Evolutionary conservation across 768 basidiomycete species (phyloP).

Genomic region (Tulasnella sp.): DNA sequence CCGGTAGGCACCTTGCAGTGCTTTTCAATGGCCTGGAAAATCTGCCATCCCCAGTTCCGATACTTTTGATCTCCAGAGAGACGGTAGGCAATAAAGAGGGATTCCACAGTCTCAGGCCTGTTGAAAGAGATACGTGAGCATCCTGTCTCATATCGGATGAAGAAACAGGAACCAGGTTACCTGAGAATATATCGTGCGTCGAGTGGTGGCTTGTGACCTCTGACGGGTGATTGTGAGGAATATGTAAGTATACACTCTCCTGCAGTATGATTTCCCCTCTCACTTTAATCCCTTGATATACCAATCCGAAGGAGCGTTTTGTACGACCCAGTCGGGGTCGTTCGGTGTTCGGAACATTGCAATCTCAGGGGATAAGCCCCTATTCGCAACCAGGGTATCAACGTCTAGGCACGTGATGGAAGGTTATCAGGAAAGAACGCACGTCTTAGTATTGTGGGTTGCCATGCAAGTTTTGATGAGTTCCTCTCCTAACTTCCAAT

Average conservation of each 20-base stretch:
- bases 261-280: background rate
- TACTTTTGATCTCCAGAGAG: slow-evolving; percentile 82
- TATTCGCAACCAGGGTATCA: slow-evolving; percentile 41
- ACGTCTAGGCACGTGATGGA: background rate
- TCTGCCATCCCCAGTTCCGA: slow-evolving; percentile 84
- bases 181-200: slow-evolving; percentile 94
- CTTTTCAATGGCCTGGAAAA: slow-evolving; percentile 86
- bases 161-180: slow-evolving; percentile 43
- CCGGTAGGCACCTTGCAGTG: slow-evolving; percentile 75
- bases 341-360: slow-evolving; percentile 76
- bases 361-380: slow-evolving; percentile 87
- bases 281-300: slow-evolving; percentile 78
- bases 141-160: background rate
- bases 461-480: slow-evolving; percentile 87
- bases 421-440: slow-evolving; percentile 41
- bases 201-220: slow-evolving; percentile 39
- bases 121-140: background rate
- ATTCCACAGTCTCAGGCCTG: slow-evolving; percentile 93
- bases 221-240: background rate
- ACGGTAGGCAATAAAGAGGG: slow-evolving; percentile 88
- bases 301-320: slow-evolving; percentile 64
- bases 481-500: slow-evolving; percentile 81
- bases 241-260: background rate
- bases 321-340: slow-evolving; percentile 55
- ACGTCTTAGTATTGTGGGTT: slow-evolving; percentile 85